Base-by-base conservation (phyloP, 345 rosid genomes). In the Firmiana major region DNA sequence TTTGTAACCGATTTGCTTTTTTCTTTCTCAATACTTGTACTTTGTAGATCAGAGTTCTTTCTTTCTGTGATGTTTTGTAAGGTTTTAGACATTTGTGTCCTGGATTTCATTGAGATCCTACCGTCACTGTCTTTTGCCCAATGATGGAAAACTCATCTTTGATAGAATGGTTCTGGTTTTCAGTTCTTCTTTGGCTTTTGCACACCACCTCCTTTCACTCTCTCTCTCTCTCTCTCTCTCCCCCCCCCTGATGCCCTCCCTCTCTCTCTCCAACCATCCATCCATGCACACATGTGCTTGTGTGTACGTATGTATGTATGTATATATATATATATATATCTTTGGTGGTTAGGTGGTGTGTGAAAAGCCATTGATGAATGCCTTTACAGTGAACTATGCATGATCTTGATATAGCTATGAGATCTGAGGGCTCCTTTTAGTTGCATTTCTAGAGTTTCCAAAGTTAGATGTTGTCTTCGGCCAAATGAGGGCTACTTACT, bases 141-240 rank as follows among this genome's bases (percentile, higher is more conserved):
- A 34, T 75, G 79, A 81, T 75, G 79, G 62, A 81, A 53, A 81
- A 34, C 74, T 69, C n/a, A 15, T 28, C 49, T 53, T 17, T 54
- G 12, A 13, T 60, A 28, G 40, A 82, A 72, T 7, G 63, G 75
- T 75, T 68, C 63, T 68, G 69, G 31, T 45, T 67, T 74, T 60
- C 40, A 15, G 45, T 62, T 78, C 77, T 8, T 71, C 80, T 17
- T 22, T 66, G 68, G 81, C 68, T 46, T 70, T 71, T 36, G 34
- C 68, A 60, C 69, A 22, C n/a, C 11, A 48, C 67, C 46, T 38
- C 51, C 28, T 63, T 3, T 51, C 46, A 4, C 5, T 70, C n/a
- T 70, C 49, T 70, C 73, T 70, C 49, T 59, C 67, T 62, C 63
- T 65, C 63, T 76, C 71, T 62, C 76, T 71, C 76, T 75, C 71